Evolutionary conservation across 2,329 filamentous ascomycete species (phyloP), one percentile per base, ranked within the genome.

Genomic region (Stagonosporopsis rhizophila): DNA sequence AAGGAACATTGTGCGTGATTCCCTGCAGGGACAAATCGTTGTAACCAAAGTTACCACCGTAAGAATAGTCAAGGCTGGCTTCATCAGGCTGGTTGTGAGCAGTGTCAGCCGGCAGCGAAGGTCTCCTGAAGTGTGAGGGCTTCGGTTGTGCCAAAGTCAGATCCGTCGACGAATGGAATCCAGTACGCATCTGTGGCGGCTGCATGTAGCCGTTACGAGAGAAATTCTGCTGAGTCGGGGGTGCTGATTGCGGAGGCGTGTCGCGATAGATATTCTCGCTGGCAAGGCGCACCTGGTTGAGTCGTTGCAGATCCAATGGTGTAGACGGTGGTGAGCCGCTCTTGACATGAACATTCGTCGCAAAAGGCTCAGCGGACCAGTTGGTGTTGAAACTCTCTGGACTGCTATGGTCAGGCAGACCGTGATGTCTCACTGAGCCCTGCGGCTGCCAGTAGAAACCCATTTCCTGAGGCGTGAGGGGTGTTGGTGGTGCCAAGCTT

Each of bases 221-320:
- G 54, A 82, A 82, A 41, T 68, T 75, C 62, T 80, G 77, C 58
- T 82, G 80, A n/a, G 75, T 77, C 2, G 80, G 78, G 14, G 80
- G 80, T 34, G 80, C 80, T 23, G 80, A 82, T 59, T 82, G 80
- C 7, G 80, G 80, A 34, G 80, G 80, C 4, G 80, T 81, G 54
- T 81, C 79, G 44, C 78, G 78, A 53, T 76, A 78, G 62, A 68
- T 61, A 62, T 53, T 67, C 17, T 74, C 74, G 37, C 70, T 73
- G 8, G 61, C 58, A 51, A 76, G 59, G 12, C 66, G 66, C 11
- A 65, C 62, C 40, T 75, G 68, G 12, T 69, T 68, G 17, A 70
- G 30, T 44, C 71, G 71, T 28, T 62, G 67, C 14, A 70, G 39
- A 41, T 76, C 71, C 38, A 76, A 49, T 12, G 80, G 79, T n/a